A percentile compares a stretch with the other conserved stretches of the same genome.
Conservation (phyloP, 805 yeast species). For the Candida oleophila region DNA sequence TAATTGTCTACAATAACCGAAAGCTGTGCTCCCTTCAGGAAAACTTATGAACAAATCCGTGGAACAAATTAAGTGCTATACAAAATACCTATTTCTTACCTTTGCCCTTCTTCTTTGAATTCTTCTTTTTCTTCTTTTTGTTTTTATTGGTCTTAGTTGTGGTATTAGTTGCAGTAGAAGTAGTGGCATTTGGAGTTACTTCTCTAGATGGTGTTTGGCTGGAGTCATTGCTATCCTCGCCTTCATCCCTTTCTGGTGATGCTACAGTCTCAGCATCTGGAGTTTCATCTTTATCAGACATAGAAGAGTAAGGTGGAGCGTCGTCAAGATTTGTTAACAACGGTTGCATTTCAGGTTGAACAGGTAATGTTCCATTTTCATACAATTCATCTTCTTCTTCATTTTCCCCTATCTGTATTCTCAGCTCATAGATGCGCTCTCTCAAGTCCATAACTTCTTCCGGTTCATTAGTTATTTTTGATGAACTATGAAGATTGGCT, state of each 20-base stretch:
- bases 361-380: constrained; percentile 14
- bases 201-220: constrained; percentile 1
- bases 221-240: constrained; percentile 14
- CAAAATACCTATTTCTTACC: constrained; percentile 1
- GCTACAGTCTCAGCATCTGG: constrained; percentile 21
- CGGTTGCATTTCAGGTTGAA: constrained; percentile 6
- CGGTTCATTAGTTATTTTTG: constrained; percentile 27
- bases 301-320: neutral
- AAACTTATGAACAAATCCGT: neutral
- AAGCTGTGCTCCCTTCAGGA: too few species aligned
- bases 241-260: constrained; percentile 15
- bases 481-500: constrained; percentile 7
- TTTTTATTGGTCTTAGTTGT: neutral
- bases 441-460: constrained; percentile 36
- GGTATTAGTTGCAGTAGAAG: neutral
- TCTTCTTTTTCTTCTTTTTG: constrained; percentile 6
- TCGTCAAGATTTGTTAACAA: constrained; percentile 1
- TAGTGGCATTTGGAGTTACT: neutral
- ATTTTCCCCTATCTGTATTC: constrained; percentile 20
- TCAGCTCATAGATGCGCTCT: constrained; percentile 31
- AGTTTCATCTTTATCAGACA: constrained; percentile 13
- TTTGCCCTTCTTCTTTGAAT: constrained; percentile 4
- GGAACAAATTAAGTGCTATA: neutral
- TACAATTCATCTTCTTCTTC: constrained; percentile 20
- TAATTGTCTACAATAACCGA: too few species aligned